phyloP scores from a whole-genome alignment of 345 rosid genomes.

The Corchorus olitorius region DNA sequence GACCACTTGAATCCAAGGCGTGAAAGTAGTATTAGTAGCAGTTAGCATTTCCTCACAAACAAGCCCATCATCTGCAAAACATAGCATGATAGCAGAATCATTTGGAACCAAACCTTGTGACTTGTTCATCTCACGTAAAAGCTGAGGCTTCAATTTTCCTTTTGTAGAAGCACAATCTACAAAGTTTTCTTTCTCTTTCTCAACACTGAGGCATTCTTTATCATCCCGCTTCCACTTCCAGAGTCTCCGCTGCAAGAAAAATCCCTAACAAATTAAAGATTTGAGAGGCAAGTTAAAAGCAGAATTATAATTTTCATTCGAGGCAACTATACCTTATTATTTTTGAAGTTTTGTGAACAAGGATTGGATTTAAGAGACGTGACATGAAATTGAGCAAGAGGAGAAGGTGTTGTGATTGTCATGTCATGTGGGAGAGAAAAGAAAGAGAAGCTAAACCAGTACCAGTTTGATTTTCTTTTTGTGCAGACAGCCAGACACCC shows the following conservation, averaged over 20 bases:
- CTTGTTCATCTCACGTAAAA: slow-evolving; percentile 50
- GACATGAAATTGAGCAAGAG: background rate
- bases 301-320: background rate
- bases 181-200: slow-evolving; percentile 28
- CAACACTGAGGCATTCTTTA: background rate
- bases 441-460: too few relatives aligned
- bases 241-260: slow-evolving; percentile 32
- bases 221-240: slow-evolving; percentile 30
- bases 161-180: slow-evolving; percentile 47
- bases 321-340: background rate
- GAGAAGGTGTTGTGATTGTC: too few relatives aligned
- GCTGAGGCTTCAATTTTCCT: slow-evolving; percentile 35
- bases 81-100: slow-evolving; percentile 51
- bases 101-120: slow-evolving; percentile 36
- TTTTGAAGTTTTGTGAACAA: background rate
- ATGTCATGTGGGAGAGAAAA: too few relatives aligned
- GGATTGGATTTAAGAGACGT: background rate
- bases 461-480: too few relatives aligned
- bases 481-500: too few relatives aligned
- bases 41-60: slow-evolving; percentile 55
- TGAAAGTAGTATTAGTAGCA: slow-evolving; percentile 44
- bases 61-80: slow-evolving; percentile 48
- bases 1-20: slow-evolving; percentile 44
- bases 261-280: background rate
- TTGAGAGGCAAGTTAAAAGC: background rate